Percentiles rank a stretch among this genome's conserved stretches.
Evolutionary conservation across 2,329 filamentous ascomycete species (phyloP).

Genomic region (Hymenoscyphus scutula): DNA sequence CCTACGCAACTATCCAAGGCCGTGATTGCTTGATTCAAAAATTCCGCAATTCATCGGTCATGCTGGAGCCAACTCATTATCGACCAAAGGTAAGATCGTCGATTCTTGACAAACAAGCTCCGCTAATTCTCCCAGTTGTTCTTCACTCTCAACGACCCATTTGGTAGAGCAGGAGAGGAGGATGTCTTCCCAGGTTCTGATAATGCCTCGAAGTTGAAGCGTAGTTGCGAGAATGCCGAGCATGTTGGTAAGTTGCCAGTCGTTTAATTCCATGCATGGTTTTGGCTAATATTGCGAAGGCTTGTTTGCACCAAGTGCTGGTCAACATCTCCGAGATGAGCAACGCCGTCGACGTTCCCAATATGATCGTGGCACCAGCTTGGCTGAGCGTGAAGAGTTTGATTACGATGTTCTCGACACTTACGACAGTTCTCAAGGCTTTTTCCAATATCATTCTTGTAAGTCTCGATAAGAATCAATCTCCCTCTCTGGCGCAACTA

Average conservation of each 20-base stretch:
- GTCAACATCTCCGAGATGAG: conserved; percentile 70
- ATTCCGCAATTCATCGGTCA: conserved; percentile 94
- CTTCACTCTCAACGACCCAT: conserved; percentile 47
- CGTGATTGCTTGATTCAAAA: conserved; percentile 89
- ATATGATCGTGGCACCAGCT: conserved; percentile 76
- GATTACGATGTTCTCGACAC: conserved; percentile 23
- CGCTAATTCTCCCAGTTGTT: conserved; percentile 46
- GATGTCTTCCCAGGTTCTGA: conserved; percentile 75
- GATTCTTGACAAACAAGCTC: conserved; percentile 35
- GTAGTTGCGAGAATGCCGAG: conserved; percentile 83
- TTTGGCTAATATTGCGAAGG: conserved; percentile 46
- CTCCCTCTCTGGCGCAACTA: conserved; percentile 6
- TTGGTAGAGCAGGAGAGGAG: conserved; percentile 68
- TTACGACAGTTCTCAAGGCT: conserved; percentile 6
- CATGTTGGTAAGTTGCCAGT: conserved; percentile 64
- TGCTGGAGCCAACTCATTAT: conserved; percentile 79
- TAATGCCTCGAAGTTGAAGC: conserved; percentile 83
- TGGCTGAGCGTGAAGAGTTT: conserved; percentile 48
- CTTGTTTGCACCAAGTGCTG: conserved; percentile 76
- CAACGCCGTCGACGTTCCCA: conserved; percentile 70
- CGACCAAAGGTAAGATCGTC: conserved; percentile 68
- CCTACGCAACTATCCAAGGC: conserved; percentile 95
- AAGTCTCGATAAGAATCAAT: conserved; percentile 3
- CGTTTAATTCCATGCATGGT: background rate
- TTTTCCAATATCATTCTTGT: conserved; percentile 24